Evolutionary conservation across 75 land plant genomes (phyloP).

Genomic region (Sequoia sempervirens): DNA sequence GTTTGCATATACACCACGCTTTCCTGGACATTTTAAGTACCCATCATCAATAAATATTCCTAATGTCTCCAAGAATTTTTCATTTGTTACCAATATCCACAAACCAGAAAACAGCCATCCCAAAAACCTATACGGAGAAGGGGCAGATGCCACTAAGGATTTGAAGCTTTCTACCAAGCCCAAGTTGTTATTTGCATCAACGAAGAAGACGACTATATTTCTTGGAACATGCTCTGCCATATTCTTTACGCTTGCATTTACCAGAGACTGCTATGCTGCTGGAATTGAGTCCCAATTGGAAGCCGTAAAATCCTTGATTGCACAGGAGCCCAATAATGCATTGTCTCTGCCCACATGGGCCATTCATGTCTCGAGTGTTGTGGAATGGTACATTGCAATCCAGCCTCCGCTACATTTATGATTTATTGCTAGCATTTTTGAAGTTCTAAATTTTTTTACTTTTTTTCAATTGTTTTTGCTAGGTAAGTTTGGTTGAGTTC

Average conservation of each 20-base stretch:
- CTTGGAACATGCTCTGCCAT: neutral
- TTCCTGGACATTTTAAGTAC: neutral
- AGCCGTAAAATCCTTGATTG: neutral
- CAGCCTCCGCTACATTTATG: neutral
- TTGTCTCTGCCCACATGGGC: conserved; percentile 98
- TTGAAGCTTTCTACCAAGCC: neutral
- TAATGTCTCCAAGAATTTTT: neutral
- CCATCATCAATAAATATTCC: neutral
- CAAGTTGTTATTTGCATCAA: neutral
- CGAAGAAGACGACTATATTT: neutral
- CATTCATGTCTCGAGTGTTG: conserved; percentile 95
- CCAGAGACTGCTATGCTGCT: conserved; percentile 6
- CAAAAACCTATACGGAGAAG: neutral
- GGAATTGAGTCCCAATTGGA: conserved; percentile 1
- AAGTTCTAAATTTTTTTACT: no score
- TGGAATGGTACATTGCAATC: conserved; percentile 79
- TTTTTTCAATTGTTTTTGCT: no score
- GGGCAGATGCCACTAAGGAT: neutral
- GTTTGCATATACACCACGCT: neutral
- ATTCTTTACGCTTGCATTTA: conserved; percentile 5
- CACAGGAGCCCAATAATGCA: conserved; percentile 77
- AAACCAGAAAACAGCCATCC: neutral
- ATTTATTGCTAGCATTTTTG: neutral
- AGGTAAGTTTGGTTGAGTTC: neutral
- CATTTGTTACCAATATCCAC: neutral